Percentiles rank a stretch among this genome's conserved stretches.
phyloP scores from a whole-genome alignment of 2,329 filamentous ascomycete species.

The Alternaria brassicae region DNA sequence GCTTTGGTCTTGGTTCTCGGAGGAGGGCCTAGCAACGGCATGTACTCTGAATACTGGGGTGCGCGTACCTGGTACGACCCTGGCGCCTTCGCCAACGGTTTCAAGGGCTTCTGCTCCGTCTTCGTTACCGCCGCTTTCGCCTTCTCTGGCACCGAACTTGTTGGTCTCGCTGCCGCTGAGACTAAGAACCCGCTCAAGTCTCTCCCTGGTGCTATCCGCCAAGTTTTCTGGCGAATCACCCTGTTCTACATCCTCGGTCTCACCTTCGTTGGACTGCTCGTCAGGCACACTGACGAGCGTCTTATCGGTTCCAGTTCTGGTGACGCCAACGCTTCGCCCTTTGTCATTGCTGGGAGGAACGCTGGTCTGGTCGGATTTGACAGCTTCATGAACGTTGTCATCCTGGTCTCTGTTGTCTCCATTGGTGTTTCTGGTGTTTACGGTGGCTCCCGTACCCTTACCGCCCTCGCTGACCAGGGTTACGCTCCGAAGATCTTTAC shows the following conservation, averaged over 20 bases:
- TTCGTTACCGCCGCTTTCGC: constrained; percentile 70
- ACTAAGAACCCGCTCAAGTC: constrained; percentile 62
- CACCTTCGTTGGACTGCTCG: constrained; percentile 55
- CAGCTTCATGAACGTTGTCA: constrained; percentile 71
- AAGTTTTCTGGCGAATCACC: constrained; percentile 58
- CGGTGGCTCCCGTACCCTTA: constrained; percentile 64
- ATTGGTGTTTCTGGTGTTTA: constrained; percentile 67
- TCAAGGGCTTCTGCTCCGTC: constrained; percentile 69
- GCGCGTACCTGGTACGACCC: constrained; percentile 67
- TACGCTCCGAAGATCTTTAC: constrained; percentile 79
- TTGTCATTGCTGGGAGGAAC: constrained; percentile 69
- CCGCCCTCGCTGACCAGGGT: constrained; percentile 59
- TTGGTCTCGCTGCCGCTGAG: constrained; percentile 67
- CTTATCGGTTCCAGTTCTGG: constrained; percentile 48
- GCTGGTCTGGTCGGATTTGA: constrained; percentile 68
- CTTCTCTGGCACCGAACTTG: constrained; percentile 68
- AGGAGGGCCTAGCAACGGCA: constrained; percentile 59
- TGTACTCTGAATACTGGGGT: constrained; percentile 62
- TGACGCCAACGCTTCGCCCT: constrained; percentile 63
- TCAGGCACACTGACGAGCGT: constrained; percentile 41
- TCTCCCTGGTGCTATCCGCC: constrained; percentile 54
- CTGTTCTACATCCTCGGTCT: constrained; percentile 56
- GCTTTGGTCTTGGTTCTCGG: constrained; percentile 64
- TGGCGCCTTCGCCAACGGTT: constrained; percentile 62
- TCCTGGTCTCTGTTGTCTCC: constrained; percentile 66